Base-by-base conservation (phyloP, 495 filamentous ascomycete genomes). In the Talaromyces proteolyticus region DNA sequence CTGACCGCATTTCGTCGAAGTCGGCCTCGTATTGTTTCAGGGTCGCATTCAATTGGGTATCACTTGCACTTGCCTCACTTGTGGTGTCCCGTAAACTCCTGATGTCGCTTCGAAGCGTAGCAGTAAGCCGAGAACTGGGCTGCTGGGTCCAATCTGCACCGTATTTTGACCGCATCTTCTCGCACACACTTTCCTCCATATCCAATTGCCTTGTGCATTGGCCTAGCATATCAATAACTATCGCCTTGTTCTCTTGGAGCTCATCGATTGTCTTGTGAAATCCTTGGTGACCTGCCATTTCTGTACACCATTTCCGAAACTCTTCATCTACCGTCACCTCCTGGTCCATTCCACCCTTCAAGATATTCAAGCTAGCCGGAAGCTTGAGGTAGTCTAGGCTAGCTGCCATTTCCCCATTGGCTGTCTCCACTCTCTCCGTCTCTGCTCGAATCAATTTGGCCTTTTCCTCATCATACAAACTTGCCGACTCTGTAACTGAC, bases 151-250 rank as follows among this genome's bases (percentile, higher is more conserved):
- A 98, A 41, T 96, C 93, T 10, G 73, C 78, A 24, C 93, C 91
- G 63, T 96, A 96, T 66, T 98, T 98, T 2, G 91, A 94, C 44
- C 93, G 81, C 93, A 98, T 98, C 74, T 96, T 96, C 68, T 98
- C 93, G 64, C 93, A 98, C 5, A 97, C 91, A 49, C 87, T 93
- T 70, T 96, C 94, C 65, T 98, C 93, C 80, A 92, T 84, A 57
- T 97, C 93, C 8, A 98, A 62, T 57, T 91, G 87, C 58, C 93
- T 95, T 37, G 80, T 85, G 59, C 87, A 88, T 51, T 77, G 76
- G 54, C 95, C 90, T 47, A 98, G 64, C 7, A 84, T 75, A 3
- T 77, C 67, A 7, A 84, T 59, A 7, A 96, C 86, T 22, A 77
- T 75, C 34, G 84, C 74, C 65, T 93, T 96, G 50, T 91, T 84